A percentile compares a stretch with the other conserved stretches of the same genome.
Evolutionary conservation across 768 basidiomycete species (phyloP).

Genomic region (Hortiboletus flavorubellus): DNA sequence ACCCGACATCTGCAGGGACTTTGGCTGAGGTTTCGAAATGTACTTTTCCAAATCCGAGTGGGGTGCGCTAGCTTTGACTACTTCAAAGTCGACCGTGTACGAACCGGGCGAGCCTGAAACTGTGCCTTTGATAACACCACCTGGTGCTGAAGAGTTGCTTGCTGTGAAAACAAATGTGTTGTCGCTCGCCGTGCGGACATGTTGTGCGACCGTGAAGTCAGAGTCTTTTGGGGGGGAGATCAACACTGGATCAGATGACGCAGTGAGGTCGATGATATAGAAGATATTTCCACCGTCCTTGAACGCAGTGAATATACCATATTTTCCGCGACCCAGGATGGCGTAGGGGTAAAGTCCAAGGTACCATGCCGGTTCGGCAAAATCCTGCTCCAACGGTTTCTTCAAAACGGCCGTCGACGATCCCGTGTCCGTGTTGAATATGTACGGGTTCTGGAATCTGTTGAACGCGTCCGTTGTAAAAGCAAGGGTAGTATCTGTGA

Average conservation of each 20-base stretch:
- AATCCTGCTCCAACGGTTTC: conserved; percentile 20
- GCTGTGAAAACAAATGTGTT: conserved; percentile 14
- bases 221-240: neutral
- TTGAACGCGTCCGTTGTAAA: conserved; percentile 57
- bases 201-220: conserved; percentile 11
- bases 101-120: conserved; percentile 12
- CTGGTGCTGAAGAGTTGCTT: neutral
- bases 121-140: conserved; percentile 9
- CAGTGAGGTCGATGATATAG: conserved; percentile 27
- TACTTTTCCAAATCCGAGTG: neutral
- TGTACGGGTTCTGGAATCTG: conserved; percentile 52
- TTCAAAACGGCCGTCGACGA: conserved; percentile 27
- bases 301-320: conserved; percentile 32
- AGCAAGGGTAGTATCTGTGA: conserved; percentile 48
- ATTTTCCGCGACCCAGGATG: conserved; percentile 19
- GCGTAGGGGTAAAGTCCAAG: conserved; percentile 21
- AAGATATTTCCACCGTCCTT: conserved; percentile 30
- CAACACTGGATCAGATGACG: neutral
- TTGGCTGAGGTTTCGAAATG: conserved; percentile 14
- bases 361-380: conserved; percentile 17
- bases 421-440: conserved; percentile 25
- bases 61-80: conserved; percentile 18
- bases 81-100: neutral
- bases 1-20: neutral
- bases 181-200: neutral